phyloP scores from a whole-genome alignment of 2,329 filamentous ascomycete genomes.

The Colletotrichum noveboracense region DNA sequence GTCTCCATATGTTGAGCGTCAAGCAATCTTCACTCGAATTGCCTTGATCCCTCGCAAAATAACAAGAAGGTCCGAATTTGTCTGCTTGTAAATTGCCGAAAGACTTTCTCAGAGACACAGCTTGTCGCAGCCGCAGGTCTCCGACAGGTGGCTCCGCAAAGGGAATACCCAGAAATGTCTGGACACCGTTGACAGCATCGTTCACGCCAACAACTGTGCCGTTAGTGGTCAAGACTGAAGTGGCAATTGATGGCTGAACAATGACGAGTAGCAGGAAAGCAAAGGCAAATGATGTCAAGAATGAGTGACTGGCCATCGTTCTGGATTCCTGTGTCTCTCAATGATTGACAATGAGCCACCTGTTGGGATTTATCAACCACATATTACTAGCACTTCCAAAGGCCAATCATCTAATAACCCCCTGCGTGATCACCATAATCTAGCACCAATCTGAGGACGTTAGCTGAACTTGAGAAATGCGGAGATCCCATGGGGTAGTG shows the following conservation, averaged over 20 bases:
- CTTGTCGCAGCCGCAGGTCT: constrained; percentile 54
- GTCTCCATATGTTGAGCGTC: constrained; percentile 31
- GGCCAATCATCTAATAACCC: neutral
- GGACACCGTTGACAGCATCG: neutral
- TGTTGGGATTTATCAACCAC: neutral
- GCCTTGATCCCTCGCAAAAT: constrained; percentile 56
- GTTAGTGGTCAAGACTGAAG: neutral
- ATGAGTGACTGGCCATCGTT: neutral
- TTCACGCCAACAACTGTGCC: neutral
- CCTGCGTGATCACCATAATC: neutral
- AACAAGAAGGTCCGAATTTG: constrained; percentile 49
- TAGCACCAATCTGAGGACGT: neutral
- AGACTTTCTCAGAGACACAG: constrained; percentile 50
- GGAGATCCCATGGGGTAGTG: neutral
- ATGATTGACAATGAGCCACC: neutral
- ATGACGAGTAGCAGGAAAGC: accelerated
- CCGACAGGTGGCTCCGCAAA: constrained; percentile 42
- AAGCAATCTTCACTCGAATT: constrained; percentile 34
- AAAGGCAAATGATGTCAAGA: neutral
- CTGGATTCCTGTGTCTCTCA: neutral
- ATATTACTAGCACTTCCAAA: neutral
- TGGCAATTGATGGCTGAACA: neutral
- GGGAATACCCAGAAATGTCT: constrained; percentile 48
- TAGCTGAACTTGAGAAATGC: neutral
- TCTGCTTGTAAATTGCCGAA: constrained; percentile 41